Evolutionary conservation across 2,329 filamentous ascomycete genomes (phyloP).

Genomic region (Myriosclerotinia curreyana): DNA sequence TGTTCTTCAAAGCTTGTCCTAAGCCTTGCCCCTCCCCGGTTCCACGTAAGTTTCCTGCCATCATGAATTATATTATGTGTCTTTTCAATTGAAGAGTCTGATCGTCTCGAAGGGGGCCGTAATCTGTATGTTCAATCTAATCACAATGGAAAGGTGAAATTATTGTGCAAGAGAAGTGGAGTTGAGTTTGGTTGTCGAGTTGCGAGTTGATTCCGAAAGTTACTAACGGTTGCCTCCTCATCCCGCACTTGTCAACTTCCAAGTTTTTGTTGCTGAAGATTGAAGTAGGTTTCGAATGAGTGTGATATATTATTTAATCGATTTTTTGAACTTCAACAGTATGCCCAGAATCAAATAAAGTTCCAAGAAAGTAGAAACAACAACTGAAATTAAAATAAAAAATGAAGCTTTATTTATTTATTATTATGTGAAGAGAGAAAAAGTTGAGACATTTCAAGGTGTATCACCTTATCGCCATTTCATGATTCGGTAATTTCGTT

Average conservation of each 20-base stretch:
- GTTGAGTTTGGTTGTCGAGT: constrained; percentile 1
- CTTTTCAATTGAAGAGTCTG: not conserved
- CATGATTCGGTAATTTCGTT: too few species aligned
- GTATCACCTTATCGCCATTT: constrained; percentile 18
- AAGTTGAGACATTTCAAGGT: constrained; percentile 5
- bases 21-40: constrained; percentile 32
- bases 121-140: constrained; percentile 8
- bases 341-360: not conserved
- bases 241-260: too few species aligned
- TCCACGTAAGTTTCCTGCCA: constrained; percentile 34
- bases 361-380: not conserved
- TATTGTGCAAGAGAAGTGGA: constrained; percentile 4
- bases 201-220: constrained; percentile 7
- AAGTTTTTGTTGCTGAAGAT: not conserved
- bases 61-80: constrained; percentile 24
- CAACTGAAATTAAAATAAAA: not conserved
- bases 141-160: constrained; percentile 5
- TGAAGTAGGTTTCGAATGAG: not conserved
- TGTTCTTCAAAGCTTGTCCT: constrained; percentile 31
- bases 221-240: not conserved
- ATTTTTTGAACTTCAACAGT: not conserved
- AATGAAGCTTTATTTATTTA: not conserved
- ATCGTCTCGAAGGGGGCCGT: not conserved
- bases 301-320: not conserved
- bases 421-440: not conserved